phyloP scores from a whole-genome alignment of 208 protist genomes.

The Dictyostelium gargantuum region DNA sequence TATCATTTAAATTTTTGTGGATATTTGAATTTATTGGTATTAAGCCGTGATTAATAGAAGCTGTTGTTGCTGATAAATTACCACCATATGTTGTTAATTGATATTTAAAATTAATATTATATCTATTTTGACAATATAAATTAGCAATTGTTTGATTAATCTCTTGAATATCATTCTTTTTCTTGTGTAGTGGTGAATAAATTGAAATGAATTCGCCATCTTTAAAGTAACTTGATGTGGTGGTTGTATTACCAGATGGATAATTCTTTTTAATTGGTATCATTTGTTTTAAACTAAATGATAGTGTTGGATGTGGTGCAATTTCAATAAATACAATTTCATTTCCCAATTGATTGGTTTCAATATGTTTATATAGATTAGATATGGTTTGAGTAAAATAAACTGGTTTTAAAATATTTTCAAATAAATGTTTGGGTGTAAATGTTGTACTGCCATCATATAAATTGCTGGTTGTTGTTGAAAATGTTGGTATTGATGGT shows the following conservation, averaged over 20 bases:
- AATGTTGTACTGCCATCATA: neutral
- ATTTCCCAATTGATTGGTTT: neutral
- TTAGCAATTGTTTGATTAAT: neutral
- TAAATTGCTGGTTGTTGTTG: neutral
- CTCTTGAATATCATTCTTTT: neutral
- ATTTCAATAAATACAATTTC: conserved; percentile 42
- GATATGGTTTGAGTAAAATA: neutral
- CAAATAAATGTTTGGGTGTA: neutral
- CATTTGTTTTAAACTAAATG: neutral
- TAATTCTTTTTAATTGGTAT: neutral
- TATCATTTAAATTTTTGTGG: too few relatives aligned
- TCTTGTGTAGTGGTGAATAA: neutral
- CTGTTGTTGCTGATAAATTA: neutral
- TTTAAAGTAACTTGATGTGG: neutral
- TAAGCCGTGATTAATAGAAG: too few relatives aligned
- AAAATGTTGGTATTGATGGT: neutral
- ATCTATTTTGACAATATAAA: neutral
- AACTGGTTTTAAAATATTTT: neutral
- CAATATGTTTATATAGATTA: neutral
- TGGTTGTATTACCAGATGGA: too few relatives aligned
- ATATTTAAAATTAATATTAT: neutral
- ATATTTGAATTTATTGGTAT: neutral
- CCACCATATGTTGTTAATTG: neutral
- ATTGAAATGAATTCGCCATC: neutral
- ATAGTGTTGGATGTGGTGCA: conserved; percentile 48